Evolutionary conservation across 148 eudicot genomes (phyloP).

Genomic region (Heliamphora exappendiculata): DNA sequence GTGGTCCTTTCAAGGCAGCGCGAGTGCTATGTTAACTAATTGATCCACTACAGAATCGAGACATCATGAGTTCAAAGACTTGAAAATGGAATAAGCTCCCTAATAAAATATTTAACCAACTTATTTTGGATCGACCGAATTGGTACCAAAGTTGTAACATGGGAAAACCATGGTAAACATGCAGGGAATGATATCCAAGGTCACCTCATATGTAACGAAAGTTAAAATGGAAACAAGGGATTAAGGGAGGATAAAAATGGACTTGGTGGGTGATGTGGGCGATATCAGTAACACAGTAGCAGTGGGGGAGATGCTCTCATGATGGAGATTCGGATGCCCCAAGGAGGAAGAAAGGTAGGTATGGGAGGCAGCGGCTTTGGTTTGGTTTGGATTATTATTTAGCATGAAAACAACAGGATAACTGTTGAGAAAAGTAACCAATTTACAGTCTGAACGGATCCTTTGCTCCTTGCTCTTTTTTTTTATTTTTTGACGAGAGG

Average conservation of each 20-base stretch:
- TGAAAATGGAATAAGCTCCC: too few species aligned
- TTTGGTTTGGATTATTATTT: not conserved
- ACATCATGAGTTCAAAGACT: too few species aligned
- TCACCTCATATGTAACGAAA: not conserved
- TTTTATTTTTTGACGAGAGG: too few species aligned
- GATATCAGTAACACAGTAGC: too few species aligned
- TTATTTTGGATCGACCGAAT: too few species aligned
- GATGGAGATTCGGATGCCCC: not conserved
- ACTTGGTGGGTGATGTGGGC: not conserved
- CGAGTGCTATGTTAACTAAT: too few species aligned
- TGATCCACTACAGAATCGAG: too few species aligned
- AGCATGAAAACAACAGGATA: not conserved
- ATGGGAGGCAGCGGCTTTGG: not conserved
- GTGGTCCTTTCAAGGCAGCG: too few species aligned
- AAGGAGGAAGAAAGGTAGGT: not conserved
- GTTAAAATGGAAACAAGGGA: not conserved
- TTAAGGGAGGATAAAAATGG: not conserved
- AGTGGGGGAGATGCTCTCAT: not conserved
- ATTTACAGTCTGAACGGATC: too few species aligned
- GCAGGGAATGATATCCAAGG: not conserved
- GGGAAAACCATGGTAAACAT: not conserved
- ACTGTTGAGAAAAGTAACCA: not conserved
- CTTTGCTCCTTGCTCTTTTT: too few species aligned
- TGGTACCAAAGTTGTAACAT: too few species aligned
- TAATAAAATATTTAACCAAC: too few species aligned